Percentiles rank a stretch among this genome's conserved stretches.
Conservation (phyloP, 306 rosid species). For the Castanea crenata region DNA sequence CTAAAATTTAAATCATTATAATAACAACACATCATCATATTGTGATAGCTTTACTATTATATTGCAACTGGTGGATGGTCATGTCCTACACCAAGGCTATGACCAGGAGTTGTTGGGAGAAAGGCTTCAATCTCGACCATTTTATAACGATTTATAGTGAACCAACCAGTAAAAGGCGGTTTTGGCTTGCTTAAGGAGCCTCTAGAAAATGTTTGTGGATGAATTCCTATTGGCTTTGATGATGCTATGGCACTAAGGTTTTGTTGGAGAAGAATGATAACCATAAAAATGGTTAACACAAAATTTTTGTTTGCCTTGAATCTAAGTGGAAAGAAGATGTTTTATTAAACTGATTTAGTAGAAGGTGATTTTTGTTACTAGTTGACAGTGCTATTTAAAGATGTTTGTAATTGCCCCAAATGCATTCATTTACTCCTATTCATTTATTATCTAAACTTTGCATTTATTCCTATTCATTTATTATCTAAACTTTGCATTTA, state of each 20-base stretch:
- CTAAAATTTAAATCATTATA: neutral
- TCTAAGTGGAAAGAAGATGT: neutral
- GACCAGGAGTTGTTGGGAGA: slow-evolving; percentile 54
- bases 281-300: slow-evolving; percentile 16
- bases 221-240: slow-evolving; percentile 39
- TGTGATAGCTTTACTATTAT: slow-evolving; percentile 2
- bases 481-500: no score
- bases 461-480: no score
- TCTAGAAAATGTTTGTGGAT: slow-evolving; percentile 26
- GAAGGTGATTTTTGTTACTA: neutral
- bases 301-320: slow-evolving; percentile 35
- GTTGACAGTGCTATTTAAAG: no score
- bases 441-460: no score
- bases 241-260: slow-evolving; percentile 26
- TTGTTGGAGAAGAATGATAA: slow-evolving; percentile 30
- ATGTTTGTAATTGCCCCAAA: no score
- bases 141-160: slow-evolving; percentile 37
- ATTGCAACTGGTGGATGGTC: slow-evolving; percentile 17
- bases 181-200: slow-evolving; percentile 25
- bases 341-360: neutral
- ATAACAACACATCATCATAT: neutral
- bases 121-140: slow-evolving; percentile 37
- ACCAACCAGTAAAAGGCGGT: slow-evolving; percentile 38
- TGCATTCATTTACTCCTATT: no score
- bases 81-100: slow-evolving; percentile 68